Conservation (phyloP, 306 rosid genomes). For the Sindora glabra region DNA sequence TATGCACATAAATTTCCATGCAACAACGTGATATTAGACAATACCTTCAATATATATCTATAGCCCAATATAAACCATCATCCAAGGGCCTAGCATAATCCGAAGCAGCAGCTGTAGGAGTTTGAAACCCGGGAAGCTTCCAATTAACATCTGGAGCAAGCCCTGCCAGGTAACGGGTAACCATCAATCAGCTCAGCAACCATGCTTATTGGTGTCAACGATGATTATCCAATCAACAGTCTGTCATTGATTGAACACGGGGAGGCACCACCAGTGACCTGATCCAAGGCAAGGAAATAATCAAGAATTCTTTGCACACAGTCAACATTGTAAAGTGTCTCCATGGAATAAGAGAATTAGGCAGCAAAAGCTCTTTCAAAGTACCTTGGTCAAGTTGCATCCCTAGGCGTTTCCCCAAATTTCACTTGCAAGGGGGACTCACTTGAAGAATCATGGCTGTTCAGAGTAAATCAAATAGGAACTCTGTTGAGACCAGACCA, state of each 20-base stretch:
- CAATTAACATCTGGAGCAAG: conserved; percentile 80
- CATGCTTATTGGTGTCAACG: conserved; percentile 44
- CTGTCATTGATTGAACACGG: conserved; percentile 52
- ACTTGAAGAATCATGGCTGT: conserved; percentile 66
- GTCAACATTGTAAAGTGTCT: conserved; percentile 74
- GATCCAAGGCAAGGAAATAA: conserved; percentile 50
- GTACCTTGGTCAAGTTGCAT: conserved; percentile 63
- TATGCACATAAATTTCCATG: not conserved
- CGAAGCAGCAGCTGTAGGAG: conserved; percentile 73
- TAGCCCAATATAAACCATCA: conserved; percentile 76
- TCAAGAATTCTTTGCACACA: conserved; percentile 70
- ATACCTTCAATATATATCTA: conserved; percentile 82
- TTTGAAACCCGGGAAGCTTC: conserved; percentile 65
- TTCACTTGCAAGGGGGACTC: conserved; percentile 59
- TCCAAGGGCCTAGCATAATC: conserved; percentile 72
- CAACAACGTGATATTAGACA: not conserved
- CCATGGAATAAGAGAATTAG: conserved; percentile 62
- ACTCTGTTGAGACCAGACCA: conserved; percentile 45
- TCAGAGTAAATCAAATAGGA: conserved; percentile 52
- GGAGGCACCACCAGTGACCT: too few relatives aligned
- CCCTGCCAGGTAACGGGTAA: conserved; percentile 78
- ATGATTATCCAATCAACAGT: conserved; percentile 29
- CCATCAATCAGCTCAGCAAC: conserved; percentile 71
- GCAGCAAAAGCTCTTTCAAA: conserved; percentile 62
- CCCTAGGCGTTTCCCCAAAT: conserved; percentile 71